Evolutionary conservation across 164 flowering plant genomes (phyloP).

Genomic region (Cinnamomum chago): DNA sequence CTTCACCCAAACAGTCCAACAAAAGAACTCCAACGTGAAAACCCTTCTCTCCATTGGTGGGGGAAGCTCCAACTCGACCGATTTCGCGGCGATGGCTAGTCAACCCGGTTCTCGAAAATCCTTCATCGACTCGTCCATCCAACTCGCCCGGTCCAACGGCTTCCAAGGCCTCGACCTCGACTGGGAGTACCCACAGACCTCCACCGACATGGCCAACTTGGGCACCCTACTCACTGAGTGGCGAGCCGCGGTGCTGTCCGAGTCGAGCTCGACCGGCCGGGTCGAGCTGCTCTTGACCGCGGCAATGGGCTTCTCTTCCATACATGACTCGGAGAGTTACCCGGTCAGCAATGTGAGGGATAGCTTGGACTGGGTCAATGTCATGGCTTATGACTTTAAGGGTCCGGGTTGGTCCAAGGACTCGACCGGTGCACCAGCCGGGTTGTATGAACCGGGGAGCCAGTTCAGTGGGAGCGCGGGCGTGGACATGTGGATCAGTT

Average conservation of each 20-base stretch:
- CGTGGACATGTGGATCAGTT: not conserved
- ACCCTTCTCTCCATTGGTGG: constrained; percentile 35
- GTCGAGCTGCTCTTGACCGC: constrained; percentile 15
- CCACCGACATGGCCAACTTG: constrained; percentile 31
- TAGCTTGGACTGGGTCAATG: constrained; percentile 45
- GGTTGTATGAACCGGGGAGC: not conserved
- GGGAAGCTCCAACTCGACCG: constrained; percentile 1
- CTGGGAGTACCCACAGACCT: constrained; percentile 30
- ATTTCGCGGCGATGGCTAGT: constrained; percentile 27
- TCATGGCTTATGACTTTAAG: constrained; percentile 42
- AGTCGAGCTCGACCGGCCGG: constrained; percentile 15
- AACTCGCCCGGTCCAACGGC: constrained; percentile 24
- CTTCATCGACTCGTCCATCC: constrained; percentile 45
- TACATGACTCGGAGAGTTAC: not conserved
- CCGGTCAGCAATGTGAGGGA: not conserved
- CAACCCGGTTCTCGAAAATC: constrained; percentile 18
- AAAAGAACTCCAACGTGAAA: not conserved
- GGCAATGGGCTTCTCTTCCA: not conserved
- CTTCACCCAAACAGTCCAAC: constrained; percentile 29
- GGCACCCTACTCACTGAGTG: constrained; percentile 36
- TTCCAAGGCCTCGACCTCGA: constrained; percentile 46
- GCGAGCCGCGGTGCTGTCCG: constrained; percentile 30
- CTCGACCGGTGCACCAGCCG: constrained; percentile 8
- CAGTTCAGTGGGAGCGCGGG: not conserved
- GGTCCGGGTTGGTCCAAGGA: not conserved